Conservation (phyloP, 2,329 filamentous ascomycete genomes). For the Alternaria angustiovoidea region DNA sequence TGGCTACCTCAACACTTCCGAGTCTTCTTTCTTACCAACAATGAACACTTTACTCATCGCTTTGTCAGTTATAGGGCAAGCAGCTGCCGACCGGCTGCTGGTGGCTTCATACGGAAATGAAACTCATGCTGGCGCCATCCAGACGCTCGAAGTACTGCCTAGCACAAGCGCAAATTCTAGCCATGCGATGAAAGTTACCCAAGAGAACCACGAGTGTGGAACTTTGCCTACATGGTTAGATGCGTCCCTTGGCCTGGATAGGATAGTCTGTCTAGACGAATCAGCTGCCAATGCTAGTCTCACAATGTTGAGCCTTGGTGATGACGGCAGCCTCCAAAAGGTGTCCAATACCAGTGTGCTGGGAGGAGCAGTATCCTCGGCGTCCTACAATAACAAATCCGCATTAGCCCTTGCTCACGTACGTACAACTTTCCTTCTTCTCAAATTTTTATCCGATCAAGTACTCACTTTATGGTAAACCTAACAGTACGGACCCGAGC, state of each 20-base stretch:
- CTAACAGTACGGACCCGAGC: conserved; percentile 49
- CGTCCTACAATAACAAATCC: conserved; percentile 53
- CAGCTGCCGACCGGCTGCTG: conserved; percentile 44
- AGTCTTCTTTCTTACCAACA: background rate
- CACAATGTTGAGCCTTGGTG: conserved; percentile 11
- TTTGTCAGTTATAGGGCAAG: conserved; percentile 20
- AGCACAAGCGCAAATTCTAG: conserved; percentile 13
- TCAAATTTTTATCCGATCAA: background rate
- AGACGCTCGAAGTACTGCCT: conserved; percentile 43
- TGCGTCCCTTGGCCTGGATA: conserved; percentile 58
- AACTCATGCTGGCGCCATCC: conserved; percentile 48
- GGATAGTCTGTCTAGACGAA: conserved; percentile 70
- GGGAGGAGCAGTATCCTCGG: conserved; percentile 52
- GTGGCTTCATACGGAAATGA: conserved; percentile 52
- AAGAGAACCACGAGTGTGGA: conserved; percentile 60
- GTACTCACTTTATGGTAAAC: background rate
- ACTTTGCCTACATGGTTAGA: conserved; percentile 68
- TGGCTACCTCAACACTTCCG: background rate
- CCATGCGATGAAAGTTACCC: conserved; percentile 52
- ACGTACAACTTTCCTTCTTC: background rate
- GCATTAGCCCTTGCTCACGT: conserved; percentile 48
- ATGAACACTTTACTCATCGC: conserved; percentile 22
- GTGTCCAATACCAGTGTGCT: conserved; percentile 46
- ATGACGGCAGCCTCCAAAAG: conserved; percentile 51
- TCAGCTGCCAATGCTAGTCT: conserved; percentile 59